Conservation (phyloP, 2,329 filamentous ascomycete genomes). For the Fusarium nanum region DNA sequence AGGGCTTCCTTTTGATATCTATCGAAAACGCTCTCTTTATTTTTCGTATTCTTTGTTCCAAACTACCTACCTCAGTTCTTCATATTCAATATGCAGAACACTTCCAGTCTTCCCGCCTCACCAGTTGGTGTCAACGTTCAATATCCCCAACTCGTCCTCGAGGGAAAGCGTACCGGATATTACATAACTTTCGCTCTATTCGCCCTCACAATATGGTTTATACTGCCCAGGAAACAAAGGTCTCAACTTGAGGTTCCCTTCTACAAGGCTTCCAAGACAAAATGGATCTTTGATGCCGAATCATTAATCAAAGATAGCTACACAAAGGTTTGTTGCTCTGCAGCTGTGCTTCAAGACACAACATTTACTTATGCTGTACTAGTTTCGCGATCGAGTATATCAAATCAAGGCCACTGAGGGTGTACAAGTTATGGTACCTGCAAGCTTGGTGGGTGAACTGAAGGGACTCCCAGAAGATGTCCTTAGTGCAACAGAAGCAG, state of each 20-base stretch:
- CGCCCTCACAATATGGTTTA: constrained; percentile 54
- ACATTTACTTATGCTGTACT: constrained; percentile 32
- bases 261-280: constrained; percentile 61
- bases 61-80: not conserved
- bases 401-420: constrained; percentile 65
- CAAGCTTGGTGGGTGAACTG: constrained; percentile 58
- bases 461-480: constrained; percentile 62
- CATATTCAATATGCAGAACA: constrained; percentile 38
- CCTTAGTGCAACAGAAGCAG: constrained; percentile 61
- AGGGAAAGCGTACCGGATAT: constrained; percentile 53
- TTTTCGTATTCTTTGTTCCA: constrained; percentile 4
- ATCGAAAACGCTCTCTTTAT: constrained; percentile 14
- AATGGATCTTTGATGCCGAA: constrained; percentile 65
- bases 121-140: constrained; percentile 35
- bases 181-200: constrained; percentile 55
- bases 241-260: constrained; percentile 55
- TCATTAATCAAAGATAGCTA: constrained; percentile 62
- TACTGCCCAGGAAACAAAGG: constrained; percentile 50
- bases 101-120: constrained; percentile 34
- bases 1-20: constrained; percentile 5
- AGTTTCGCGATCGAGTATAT: constrained; percentile 63
- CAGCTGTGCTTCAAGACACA: not conserved
- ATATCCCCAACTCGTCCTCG: constrained; percentile 38
- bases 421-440: constrained; percentile 60
- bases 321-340: constrained; percentile 53